Conservation (phyloP, 2,329 filamentous ascomycete genomes). For the Exserohilum turcica region DNA sequence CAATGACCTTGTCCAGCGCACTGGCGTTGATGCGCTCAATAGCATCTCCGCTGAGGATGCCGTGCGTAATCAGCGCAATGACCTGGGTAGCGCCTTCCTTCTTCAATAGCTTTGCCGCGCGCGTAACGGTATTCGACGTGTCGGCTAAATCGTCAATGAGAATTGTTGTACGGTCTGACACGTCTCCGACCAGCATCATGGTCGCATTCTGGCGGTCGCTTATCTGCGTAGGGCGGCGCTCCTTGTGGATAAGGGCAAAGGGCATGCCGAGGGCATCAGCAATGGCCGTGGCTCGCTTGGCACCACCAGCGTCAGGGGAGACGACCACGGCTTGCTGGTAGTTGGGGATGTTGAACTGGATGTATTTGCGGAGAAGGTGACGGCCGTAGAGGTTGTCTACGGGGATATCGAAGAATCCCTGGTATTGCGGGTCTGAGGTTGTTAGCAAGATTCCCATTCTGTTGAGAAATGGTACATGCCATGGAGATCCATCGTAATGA, state of each 20-base stretch:
- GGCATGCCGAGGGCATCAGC: conserved; percentile 92
- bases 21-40: conserved; percentile 94
- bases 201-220: conserved; percentile 79
- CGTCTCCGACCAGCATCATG: conserved; percentile 94
- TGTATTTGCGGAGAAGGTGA: conserved; percentile 70
- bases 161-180: conserved; percentile 80
- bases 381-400: conserved; percentile 96
- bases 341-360: conserved; percentile 80
- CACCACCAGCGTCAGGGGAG: conserved; percentile 93
- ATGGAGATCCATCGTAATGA: conserved; percentile 91
- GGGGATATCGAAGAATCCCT: conserved; percentile 98
- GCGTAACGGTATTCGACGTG: conserved; percentile 95
- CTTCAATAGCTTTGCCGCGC: conserved; percentile 95
- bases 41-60: conserved; percentile 92
- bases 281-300: conserved; percentile 93
- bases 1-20: conserved; percentile 87
- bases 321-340: conserved; percentile 89
- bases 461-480: conserved; percentile 13
- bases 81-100: conserved; percentile 88
- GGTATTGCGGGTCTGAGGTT: conserved; percentile 83
- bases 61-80: conserved; percentile 91
- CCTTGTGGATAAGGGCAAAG: conserved; percentile 98
- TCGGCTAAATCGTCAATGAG: conserved; percentile 93
- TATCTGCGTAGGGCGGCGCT: conserved; percentile 86
- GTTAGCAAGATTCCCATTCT: conserved; percentile 11